These are phyloP conservation scores for Candolleomyces eurysporus DNA, from an alignment of 768 basidiomycete species.

Conservation along the genomic window DNA sequence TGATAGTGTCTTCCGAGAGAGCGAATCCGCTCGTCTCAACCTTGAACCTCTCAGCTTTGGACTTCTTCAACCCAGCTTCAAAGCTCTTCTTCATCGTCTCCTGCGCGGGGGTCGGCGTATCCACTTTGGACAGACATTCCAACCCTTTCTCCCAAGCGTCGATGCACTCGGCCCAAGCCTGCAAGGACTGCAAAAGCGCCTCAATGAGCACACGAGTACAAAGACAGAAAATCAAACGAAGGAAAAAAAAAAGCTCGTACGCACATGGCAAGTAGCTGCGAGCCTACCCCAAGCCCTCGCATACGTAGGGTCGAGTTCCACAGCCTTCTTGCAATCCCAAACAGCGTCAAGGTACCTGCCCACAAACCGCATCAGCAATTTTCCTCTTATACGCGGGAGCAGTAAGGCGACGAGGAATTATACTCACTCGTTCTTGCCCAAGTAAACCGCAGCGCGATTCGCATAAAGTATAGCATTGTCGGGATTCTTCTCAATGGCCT, in stretches of 20 bases:
- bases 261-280: background rate
- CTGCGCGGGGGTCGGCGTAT: background rate
- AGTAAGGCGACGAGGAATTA: background rate
- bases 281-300: constrained; percentile 5
- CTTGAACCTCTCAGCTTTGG: background rate
- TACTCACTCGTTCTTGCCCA: constrained; percentile 1
- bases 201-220: background rate
- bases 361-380: background rate
- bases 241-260: background rate
- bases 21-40: background rate
- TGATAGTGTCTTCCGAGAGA: background rate
- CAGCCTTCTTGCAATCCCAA: constrained; percentile 5
- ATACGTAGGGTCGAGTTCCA: constrained; percentile 4
- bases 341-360: constrained; percentile 5
- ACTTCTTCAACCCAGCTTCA: background rate
- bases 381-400: too few species aligned
- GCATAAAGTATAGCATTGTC: constrained; percentile 1
- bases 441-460: constrained; percentile 4
- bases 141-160: constrained; percentile 1
- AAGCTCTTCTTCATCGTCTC: background rate
- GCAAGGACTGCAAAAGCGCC: background rate
- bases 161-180: background rate
- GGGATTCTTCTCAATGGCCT: constrained; percentile 8
- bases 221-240: too few species aligned
- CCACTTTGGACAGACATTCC: background rate